Percentiles rank a stretch among this genome's conserved stretches.
Evolutionary conservation across 768 basidiomycete species (phyloP).

Genomic region (Aureoboletus auriporus): DNA sequence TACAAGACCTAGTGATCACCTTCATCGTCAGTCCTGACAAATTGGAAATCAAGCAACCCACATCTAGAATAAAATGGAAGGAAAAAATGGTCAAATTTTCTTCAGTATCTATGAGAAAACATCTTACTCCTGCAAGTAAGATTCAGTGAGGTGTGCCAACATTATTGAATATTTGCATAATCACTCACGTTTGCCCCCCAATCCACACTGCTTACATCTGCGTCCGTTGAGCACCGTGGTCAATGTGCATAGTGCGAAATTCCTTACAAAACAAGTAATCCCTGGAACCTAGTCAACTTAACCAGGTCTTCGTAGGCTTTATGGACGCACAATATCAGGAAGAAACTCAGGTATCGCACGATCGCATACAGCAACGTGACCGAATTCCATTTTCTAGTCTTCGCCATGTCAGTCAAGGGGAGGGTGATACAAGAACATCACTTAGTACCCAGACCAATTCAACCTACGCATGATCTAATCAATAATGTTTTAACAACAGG

Average conservation of each 20-base stretch:
- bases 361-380: conserved; percentile 15
- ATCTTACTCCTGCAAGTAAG: conserved; percentile 10
- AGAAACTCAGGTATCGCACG: conserved; percentile 18
- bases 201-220: conserved; percentile 2
- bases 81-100: too few species aligned
- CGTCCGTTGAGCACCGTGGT: background rate
- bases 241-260: background rate
- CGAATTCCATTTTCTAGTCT: conserved; percentile 15
- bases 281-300: conserved; percentile 4
- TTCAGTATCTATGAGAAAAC: too few species aligned
- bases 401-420: background rate
- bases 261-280: conserved; percentile 8
- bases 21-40: background rate
- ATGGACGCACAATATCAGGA: conserved; percentile 8
- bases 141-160: background rate
- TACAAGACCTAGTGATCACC: conserved; percentile 8
- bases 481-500: background rate
- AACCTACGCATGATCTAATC: conserved; percentile 3
- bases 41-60: background rate
- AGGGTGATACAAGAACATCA: background rate
- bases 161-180: background rate
- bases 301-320: background rate
- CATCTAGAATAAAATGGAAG: conserved; percentile 4
- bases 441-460: conserved; percentile 19
- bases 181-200: conserved; percentile 12